Evolutionary conservation across 1,139 yeast species (phyloP).

Genomic region (Geotrichum armillariae): DNA sequence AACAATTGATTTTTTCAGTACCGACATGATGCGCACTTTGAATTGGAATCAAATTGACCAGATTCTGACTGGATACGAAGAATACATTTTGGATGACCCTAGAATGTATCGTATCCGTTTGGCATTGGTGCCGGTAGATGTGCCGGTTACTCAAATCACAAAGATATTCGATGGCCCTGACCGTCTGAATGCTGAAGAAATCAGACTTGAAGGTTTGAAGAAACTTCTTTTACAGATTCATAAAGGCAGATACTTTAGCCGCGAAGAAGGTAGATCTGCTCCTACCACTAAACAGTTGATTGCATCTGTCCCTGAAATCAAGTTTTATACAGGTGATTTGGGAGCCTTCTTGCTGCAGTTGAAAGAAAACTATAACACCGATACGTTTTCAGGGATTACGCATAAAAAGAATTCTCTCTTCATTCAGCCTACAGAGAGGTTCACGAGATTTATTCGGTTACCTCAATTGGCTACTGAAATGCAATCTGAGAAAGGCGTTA

Average conservation of each 20-base stretch:
- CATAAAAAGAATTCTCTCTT: constrained; percentile 41
- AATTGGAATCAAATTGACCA: constrained; percentile 96
- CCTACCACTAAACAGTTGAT: constrained; percentile 43
- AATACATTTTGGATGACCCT: constrained; percentile 56
- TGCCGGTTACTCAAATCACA: constrained; percentile 45
- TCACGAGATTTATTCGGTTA: constrained; percentile 44
- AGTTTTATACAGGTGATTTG: constrained; percentile 84
- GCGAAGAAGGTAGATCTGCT: constrained; percentile 43
- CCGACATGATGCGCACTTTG: constrained; percentile 52
- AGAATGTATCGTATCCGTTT: constrained; percentile 72
- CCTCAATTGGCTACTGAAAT: constrained; percentile 61
- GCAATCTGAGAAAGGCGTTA: constrained; percentile 59
- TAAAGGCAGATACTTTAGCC: constrained; percentile 52
- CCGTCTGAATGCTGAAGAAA: constrained; percentile 73
- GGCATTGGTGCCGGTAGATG: constrained; percentile 72
- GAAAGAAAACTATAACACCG: constrained; percentile 26
- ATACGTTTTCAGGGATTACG: constrained; percentile 25
- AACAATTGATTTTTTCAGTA: constrained; percentile 55
- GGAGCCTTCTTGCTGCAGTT: constrained; percentile 63
- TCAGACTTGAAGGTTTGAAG: constrained; percentile 81
- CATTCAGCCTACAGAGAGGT: constrained; percentile 37
- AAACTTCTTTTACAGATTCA: constrained; percentile 68
- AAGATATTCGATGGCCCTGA: constrained; percentile 41
- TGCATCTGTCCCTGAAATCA: constrained; percentile 68
- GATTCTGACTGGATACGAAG: constrained; percentile 84